phyloP scores from a whole-genome alignment of 768 basidiomycete genomes.

The Leccinum boreale region DNA sequence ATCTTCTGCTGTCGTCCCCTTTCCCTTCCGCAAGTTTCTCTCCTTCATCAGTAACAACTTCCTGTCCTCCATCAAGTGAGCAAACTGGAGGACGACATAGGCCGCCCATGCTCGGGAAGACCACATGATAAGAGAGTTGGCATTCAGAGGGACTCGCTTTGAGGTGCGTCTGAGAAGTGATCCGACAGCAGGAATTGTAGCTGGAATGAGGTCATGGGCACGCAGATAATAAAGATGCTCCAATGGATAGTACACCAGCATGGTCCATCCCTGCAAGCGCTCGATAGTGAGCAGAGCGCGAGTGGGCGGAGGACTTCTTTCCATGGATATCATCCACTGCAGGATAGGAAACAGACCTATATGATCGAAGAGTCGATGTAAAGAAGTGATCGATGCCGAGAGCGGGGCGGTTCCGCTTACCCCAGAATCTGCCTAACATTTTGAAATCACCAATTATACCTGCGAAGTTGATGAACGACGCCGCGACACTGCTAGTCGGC shows the following conservation, averaged over 20 bases:
- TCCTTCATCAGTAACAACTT: conserved; percentile 55
- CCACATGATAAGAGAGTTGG: conserved; percentile 56
- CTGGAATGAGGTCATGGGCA: conserved; percentile 58
- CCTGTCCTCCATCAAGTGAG: conserved; percentile 66
- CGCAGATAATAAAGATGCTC: conserved; percentile 72
- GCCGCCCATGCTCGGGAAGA: conserved; percentile 80
- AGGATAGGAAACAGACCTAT: conserved; percentile 74
- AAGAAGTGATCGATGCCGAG: not conserved
- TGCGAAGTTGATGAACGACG: conserved; percentile 51
- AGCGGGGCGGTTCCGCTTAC: conserved; percentile 37
- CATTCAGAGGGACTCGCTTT: conserved; percentile 44
- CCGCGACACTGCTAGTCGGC: conserved; percentile 54
- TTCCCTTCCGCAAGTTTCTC: conserved; percentile 54
- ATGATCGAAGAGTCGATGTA: not conserved
- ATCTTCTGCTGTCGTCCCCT: conserved; percentile 49
- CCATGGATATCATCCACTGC: conserved; percentile 76
- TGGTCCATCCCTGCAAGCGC: conserved; percentile 68
- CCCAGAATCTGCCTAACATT: conserved; percentile 77
- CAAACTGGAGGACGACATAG: conserved; percentile 75
- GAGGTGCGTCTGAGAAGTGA: conserved; percentile 41
- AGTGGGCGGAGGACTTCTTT: conserved; percentile 69
- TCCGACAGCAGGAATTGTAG: conserved; percentile 44
- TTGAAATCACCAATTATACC: conserved; percentile 63
- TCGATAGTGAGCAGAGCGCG: conserved; percentile 71
- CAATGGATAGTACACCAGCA: conserved; percentile 78